phyloP scores from a whole-genome alignment of 768 basidiomycete species.

The Trametes cingulata region DNA sequence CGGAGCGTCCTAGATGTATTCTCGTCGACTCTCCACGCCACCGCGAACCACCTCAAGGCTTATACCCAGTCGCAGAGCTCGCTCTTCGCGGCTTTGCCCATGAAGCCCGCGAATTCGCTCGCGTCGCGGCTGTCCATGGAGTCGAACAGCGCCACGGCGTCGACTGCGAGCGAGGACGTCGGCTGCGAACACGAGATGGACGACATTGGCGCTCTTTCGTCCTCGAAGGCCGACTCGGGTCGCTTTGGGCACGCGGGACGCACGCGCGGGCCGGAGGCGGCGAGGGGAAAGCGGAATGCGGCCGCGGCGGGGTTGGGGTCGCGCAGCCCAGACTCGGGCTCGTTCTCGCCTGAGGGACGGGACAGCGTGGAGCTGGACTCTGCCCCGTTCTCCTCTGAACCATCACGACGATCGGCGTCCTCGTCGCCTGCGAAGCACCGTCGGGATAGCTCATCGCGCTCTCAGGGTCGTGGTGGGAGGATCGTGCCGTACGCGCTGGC shows the following conservation, averaged over 20 bases:
- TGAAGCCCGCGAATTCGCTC: constrained; percentile 5
- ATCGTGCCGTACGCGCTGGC: constrained; percentile 2
- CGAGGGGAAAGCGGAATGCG: too few relatives aligned
- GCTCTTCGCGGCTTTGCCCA: constrained; percentile 20
- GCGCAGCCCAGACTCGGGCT: not conserved
- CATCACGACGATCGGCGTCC: too few relatives aligned
- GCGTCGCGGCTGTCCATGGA: constrained; percentile 28
- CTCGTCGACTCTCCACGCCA: constrained; percentile 10
- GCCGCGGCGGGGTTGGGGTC: not conserved
- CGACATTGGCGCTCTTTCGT: constrained; percentile 17
- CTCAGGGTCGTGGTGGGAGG: not conserved
- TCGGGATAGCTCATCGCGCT: constrained; percentile 12
- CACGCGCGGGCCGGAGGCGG: not conserved
- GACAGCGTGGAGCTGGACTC: constrained; percentile 19
- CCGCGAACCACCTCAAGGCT: constrained; percentile 3
- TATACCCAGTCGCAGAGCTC: constrained; percentile 17
- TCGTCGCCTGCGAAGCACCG: not conserved
- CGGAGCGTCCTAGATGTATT: constrained; percentile 11
- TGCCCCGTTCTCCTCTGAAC: not conserved
- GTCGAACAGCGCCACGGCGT: constrained; percentile 26
- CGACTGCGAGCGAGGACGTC: constrained; percentile 29
- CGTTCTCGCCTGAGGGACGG: not conserved
- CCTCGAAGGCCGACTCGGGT: too few relatives aligned
- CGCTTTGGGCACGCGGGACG: too few relatives aligned
- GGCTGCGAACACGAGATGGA: constrained; percentile 33